These are phyloP conservation scores for Lactarius psammicola DNA, from an alignment of 768 basidiomycete genomes.

Conservation along the genomic window DNA sequence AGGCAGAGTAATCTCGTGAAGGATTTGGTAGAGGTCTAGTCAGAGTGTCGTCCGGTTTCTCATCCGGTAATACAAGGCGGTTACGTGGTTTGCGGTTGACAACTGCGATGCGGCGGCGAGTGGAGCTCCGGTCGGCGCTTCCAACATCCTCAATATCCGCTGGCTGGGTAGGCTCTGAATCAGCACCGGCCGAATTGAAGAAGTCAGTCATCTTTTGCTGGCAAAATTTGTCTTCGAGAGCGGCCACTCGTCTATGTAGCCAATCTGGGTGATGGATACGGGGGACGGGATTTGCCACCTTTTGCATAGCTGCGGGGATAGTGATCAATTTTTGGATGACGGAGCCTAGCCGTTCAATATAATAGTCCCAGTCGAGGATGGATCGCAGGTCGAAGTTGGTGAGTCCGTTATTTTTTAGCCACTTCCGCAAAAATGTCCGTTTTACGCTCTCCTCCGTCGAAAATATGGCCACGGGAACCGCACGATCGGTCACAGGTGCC, in stretches of 20 bases:
- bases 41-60: conserved; percentile 31
- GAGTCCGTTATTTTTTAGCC: conserved; percentile 92
- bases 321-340: conserved; percentile 99
- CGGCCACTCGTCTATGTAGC: conserved; percentile 88
- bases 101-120: conserved; percentile 49
- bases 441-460: conserved; percentile 92
- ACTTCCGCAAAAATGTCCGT: conserved; percentile 86
- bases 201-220: conserved; percentile 98
- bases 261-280: conserved; percentile 97
- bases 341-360: conserved; percentile 94
- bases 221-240: conserved; percentile 92
- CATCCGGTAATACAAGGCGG: conserved; percentile 45
- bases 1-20: conserved; percentile 62
- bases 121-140: conserved; percentile 24
- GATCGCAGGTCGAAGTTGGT: conserved; percentile 86
- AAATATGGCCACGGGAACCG: conserved; percentile 96
- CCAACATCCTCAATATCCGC: conserved; percentile 62
- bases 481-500: conserved; percentile 95
- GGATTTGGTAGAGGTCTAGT: conserved; percentile 60
- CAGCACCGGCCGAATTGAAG: conserved; percentile 53
- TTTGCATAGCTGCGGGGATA: conserved; percentile 98
- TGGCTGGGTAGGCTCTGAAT: conserved; percentile 32
- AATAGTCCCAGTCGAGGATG: conserved; percentile 98
- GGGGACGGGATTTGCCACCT: conserved; percentile 93
- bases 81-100: conserved; percentile 48